A percentile compares a stretch with the other conserved stretches of the same genome.
Conservation (phyloP, 2,329 filamentous ascomycete genomes). For the Cercospora citrullina region DNA sequence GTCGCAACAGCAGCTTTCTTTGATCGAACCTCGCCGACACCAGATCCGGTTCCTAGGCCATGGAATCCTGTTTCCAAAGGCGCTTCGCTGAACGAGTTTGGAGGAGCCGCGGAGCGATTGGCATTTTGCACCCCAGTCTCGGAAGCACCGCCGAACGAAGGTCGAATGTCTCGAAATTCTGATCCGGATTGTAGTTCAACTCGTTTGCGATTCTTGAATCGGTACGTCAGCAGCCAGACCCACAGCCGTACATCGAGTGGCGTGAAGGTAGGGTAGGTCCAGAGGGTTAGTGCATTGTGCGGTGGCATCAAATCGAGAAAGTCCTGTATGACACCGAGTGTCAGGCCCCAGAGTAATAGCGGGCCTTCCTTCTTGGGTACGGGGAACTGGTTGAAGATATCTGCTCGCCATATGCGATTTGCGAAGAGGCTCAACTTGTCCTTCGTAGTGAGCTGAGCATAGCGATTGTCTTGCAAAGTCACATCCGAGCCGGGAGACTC, state of each 20-base stretch:
- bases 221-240: slow-evolving; percentile 61
- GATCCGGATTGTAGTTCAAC: slow-evolving; percentile 38
- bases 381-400: slow-evolving; percentile 35
- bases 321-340: slow-evolving; percentile 66
- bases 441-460: slow-evolving; percentile 21
- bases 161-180: slow-evolving; percentile 26
- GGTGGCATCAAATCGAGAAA: slow-evolving; percentile 68
- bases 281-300: slow-evolving; percentile 60
- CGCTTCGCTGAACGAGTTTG: slow-evolving; percentile 23
- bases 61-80: slow-evolving; percentile 49
- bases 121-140: slow-evolving; percentile 26
- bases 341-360: slow-evolving; percentile 67
- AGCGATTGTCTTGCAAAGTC: slow-evolving; percentile 32
- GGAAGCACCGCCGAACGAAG: slow-evolving; percentile 33
- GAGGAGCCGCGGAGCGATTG: slow-evolving; percentile 2
- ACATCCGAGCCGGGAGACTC: slow-evolving; percentile 35
- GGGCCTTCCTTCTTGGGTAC: slow-evolving; percentile 45
- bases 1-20: slow-evolving; percentile 49
- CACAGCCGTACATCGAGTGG: slow-evolving; percentile 60
- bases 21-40: slow-evolving; percentile 35
- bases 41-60: slow-evolving; percentile 47
- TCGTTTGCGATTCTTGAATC: slow-evolving; percentile 56
- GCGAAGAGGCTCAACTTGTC: slow-evolving; percentile 22
- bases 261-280: slow-evolving; percentile 69
- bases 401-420: slow-evolving; percentile 27